Evolutionary conservation across 225 moss, liverwort and hornwort species (phyloP), one percentile per base, ranked within the genome.

Genomic region (Lunularia cruciata): DNA sequence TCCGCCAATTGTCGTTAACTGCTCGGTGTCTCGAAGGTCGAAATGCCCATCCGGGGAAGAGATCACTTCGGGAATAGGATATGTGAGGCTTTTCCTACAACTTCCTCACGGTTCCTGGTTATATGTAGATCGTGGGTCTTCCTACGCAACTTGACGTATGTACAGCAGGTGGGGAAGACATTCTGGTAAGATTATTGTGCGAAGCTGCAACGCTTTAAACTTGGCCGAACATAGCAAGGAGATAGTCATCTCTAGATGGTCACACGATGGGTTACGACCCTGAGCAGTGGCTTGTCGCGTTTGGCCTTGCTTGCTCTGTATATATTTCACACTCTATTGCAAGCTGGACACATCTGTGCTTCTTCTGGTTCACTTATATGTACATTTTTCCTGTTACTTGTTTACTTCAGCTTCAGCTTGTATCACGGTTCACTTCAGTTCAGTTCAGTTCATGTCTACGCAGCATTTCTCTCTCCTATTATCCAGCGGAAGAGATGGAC

Each of bases 271-370:
- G 19, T 7, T 45, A 8, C 28, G 43, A 42, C 45, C 28, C 45
- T 23, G 46, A 64, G 45, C 30, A 64, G 59, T 64, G 27, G 63
- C 37, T 46, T 13, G 28, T n/a, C 26, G 45, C 45, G 46, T 64
- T 30, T 45, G 63, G 46, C 38, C 22, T 62, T 39, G 63, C 45
- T 64, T 64, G 63, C 63, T 31, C 19, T 46, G 45, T 64, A 64
- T 16, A 63, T 39, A 62, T 40, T 8, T 39, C 25, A 40, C 37
- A 38, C 39, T 63, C 18, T 45, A 64, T 31, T 27, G 8, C 31
- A 46, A 47, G 63, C 63, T 64, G 63, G 63, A 64, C 63, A 46
- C 45, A 46, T 19, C 45, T 64, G 63, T 46, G 43, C 63, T 64
- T 46, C 63, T 64, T 25, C 63, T 63, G 43, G 27, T 60, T 43